Base-by-base conservation (phyloP, 176 grass and related monocot genomes). In the Carex kokanica region DNA sequence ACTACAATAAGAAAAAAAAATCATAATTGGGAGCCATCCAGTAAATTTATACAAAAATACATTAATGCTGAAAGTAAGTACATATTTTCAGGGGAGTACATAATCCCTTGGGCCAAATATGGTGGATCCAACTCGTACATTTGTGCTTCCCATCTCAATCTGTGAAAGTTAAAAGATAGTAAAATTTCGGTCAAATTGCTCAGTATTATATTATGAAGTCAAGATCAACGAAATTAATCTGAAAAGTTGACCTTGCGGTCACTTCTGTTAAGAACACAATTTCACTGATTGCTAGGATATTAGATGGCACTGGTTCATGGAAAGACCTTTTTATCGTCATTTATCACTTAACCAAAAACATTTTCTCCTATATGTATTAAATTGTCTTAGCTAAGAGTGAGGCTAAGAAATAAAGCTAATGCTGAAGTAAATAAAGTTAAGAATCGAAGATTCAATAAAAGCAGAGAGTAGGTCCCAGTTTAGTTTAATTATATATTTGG, bases 111-210 rank as follows among this genome's bases (percentile, higher is more conserved):
- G 90, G 25, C 90, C 93, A 66, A 95, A 95, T 81, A 92, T 92
- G 45, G 86, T 95, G 20, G 93, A 95, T 10, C 93, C 93, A 83
- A 95, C 81, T 72, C 93, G 78, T 52, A 95, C 93, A 83, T 81
- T 92, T 27, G 93, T 90, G 83, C 90, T 95, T 52, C 88, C 90
- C 88, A 90, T 90, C 78, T 90, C 90, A 72, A 92, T 90, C 93
- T 95, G 81, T 41, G 59, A 9, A 81, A 80, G 45, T 21, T 3
- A 3, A 64, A 20, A 3, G 88, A 6, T 27, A 27, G 78, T 78
- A 31, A 11, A 32, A 5, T 63, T 78, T 57, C 4, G 53, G 32
- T 60, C 45, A 38, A 7, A 81, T 81, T 63, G 18, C 55, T 23
- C 12, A 81, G 1, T 17, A 75, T 75, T 5, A 24, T 52, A 0